Percentiles rank a stretch among this genome's conserved stretches.
phyloP scores from a whole-genome alignment of 1,139 yeast genomes.

The Geotrichum carabidarum region DNA sequence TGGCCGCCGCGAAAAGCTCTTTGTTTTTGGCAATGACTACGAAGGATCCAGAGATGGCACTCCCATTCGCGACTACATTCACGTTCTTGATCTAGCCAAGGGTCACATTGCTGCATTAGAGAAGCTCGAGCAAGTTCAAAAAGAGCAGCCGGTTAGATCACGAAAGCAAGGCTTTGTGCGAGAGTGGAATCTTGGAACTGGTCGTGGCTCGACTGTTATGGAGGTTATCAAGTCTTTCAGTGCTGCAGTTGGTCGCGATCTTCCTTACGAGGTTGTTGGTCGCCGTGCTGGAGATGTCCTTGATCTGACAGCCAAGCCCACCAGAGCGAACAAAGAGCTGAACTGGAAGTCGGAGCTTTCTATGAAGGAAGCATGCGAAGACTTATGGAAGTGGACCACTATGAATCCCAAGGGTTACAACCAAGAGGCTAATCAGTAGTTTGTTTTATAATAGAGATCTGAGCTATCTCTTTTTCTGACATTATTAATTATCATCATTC shows the following conservation, averaged over 20 bases:
- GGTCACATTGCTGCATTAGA: conserved; percentile 73
- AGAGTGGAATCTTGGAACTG: conserved; percentile 83
- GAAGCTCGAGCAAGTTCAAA: conserved; percentile 45
- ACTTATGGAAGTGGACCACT: conserved; percentile 74
- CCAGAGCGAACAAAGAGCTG: conserved; percentile 61
- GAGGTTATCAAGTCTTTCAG: conserved; percentile 66
- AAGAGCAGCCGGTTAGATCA: conserved; percentile 24
- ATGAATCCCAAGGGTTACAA: conserved; percentile 63
- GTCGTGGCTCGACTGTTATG: conserved; percentile 70
- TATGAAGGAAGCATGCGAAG: conserved; percentile 62
- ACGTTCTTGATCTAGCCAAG: conserved; percentile 74
- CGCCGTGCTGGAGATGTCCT: conserved; percentile 79
- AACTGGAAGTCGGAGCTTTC: conserved; percentile 57
- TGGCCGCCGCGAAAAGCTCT: conserved; percentile 62
- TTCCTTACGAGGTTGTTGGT: conserved; percentile 60
- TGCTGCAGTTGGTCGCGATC: conserved; percentile 59
- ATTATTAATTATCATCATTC: too few relatives aligned
- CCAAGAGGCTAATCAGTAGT: conserved; percentile 30
- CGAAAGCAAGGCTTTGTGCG: conserved; percentile 50
- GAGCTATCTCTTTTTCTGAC: too few relatives aligned
- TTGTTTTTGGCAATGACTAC: conserved; percentile 65
- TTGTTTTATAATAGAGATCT: too few relatives aligned
- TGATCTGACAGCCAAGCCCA: conserved; percentile 66
- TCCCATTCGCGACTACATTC: conserved; percentile 77
- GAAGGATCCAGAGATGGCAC: conserved; percentile 65